These are phyloP conservation scores for Musa itinerans DNA, from an alignment of 176 grass and related monocot genomes.

Conservation along the genomic window DNA sequence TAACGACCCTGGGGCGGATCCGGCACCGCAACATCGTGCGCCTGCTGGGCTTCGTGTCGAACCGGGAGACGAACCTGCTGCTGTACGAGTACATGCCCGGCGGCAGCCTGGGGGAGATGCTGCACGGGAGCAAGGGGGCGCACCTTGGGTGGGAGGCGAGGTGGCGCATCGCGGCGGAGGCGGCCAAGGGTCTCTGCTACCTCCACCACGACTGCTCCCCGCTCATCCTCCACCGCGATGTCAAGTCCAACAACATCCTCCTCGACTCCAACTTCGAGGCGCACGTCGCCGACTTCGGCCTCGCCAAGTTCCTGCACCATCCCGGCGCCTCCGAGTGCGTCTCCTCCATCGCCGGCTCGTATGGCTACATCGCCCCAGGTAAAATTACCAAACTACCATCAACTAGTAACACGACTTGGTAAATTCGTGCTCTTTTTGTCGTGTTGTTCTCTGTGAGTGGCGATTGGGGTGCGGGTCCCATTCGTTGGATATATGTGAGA, in stretches of 20 bases:
- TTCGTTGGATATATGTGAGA: background rate
- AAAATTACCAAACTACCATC: background rate
- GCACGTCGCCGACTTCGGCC: conserved; percentile 89
- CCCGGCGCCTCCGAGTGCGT: conserved; percentile 61
- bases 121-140: conserved; percentile 62
- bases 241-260: conserved; percentile 94
- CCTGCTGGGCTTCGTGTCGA: conserved; percentile 63
- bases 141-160: conserved; percentile 59
- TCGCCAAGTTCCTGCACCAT: conserved; percentile 72
- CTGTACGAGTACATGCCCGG: conserved; percentile 93
- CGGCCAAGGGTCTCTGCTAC: conserved; percentile 73
- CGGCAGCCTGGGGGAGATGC: conserved; percentile 70
- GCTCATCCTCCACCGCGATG: conserved; percentile 65
- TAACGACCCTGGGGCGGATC: conserved; percentile 70
- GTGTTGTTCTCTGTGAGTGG: background rate
- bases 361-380: conserved; percentile 98
- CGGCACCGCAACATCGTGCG: conserved; percentile 84
- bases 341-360: conserved; percentile 75
- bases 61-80: conserved; percentile 74
- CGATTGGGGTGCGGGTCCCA: background rate
- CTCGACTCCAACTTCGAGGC: conserved; percentile 79
- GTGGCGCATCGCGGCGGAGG: conserved; percentile 53
- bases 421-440: background rate
- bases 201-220: conserved; percentile 91
- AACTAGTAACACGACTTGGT: background rate